Conservation (phyloP, 495 filamentous ascomycete genomes). For the Pseudoneurospora amorphoporcata region DNA sequence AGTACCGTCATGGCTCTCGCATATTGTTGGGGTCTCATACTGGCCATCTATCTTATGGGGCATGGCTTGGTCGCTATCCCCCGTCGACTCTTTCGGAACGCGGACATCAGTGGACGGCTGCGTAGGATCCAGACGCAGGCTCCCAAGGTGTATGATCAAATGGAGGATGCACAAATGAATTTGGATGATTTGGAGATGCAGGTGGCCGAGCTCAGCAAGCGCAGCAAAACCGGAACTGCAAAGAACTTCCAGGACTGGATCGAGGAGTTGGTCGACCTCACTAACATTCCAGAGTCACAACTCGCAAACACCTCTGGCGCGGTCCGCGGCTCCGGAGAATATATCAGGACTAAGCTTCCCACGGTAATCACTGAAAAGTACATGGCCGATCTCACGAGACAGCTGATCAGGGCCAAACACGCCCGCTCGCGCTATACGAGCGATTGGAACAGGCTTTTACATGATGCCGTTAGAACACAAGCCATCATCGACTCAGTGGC, state of each 20-base stretch:
- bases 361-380: slow-evolving; percentile 88
- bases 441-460: slow-evolving; percentile 75
- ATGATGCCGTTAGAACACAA: slow-evolving; percentile 62
- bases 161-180: slow-evolving; percentile 73
- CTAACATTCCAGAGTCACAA: slow-evolving; percentile 54
- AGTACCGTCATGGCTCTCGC: slow-evolving; percentile 83
- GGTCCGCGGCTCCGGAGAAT: slow-evolving; percentile 27
- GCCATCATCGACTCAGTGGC: slow-evolving; percentile 74
- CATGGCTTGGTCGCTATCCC: slow-evolving; percentile 91
- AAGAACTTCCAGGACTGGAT: slow-evolving; percentile 87
- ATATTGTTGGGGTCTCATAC: slow-evolving; percentile 81
- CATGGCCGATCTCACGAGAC: slow-evolving; percentile 76
- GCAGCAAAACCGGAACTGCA: slow-evolving; percentile 69
- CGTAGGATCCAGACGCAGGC: slow-evolving; percentile 67
- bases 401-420: slow-evolving; percentile 70
- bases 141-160: slow-evolving; percentile 71
- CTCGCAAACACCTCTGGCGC: slow-evolving; percentile 33
- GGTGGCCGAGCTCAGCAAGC: slow-evolving; percentile 61
- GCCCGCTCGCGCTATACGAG: slow-evolving; percentile 69
- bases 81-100: slow-evolving; percentile 63
- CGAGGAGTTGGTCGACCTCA: slow-evolving; percentile 70
- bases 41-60: slow-evolving; percentile 95
- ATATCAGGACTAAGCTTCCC: slow-evolving; percentile 41
- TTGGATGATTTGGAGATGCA: slow-evolving; percentile 74
- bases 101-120: slow-evolving; percentile 60